These are phyloP conservation scores for Clarireedia sp. DNA, from an alignment of 2,329 filamentous ascomycete genomes.

Conservation along the genomic window DNA sequence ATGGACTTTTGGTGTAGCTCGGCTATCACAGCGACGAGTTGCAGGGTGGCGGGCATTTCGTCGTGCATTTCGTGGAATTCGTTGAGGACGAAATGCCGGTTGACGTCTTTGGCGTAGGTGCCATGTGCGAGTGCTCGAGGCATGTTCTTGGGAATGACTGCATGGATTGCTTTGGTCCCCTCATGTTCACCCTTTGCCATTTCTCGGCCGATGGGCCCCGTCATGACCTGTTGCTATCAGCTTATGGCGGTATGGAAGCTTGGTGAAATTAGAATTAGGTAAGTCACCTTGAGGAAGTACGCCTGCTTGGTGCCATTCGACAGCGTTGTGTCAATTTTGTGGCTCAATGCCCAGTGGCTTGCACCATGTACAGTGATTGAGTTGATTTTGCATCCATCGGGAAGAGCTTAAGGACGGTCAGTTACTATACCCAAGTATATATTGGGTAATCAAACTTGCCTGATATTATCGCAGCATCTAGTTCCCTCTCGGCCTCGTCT, in stretches of 20 bases:
- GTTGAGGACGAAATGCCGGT: constrained; percentile 23
- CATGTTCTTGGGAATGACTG: not conserved
- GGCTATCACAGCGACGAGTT: constrained; percentile 18
- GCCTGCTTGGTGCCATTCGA: not conserved
- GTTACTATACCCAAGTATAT: no score
- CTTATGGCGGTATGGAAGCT: not conserved
- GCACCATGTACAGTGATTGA: not conserved
- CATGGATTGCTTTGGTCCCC: not conserved
- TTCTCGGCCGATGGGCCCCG: not conserved
- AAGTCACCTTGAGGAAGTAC: not conserved
- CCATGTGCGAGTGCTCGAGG: not conserved
- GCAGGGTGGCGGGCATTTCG: constrained; percentile 19
- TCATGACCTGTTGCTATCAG: not conserved
- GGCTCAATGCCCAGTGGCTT: not conserved
- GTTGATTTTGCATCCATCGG: no score
- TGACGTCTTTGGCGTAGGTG: constrained; percentile 17
- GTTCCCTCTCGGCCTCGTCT: no score
- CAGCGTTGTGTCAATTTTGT: not conserved
- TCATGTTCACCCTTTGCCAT: not conserved
- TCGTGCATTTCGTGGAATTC: constrained; percentile 25
- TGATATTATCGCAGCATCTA: no score
- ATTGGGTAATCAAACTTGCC: no score
- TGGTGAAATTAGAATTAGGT: not conserved
- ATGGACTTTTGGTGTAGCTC: constrained; percentile 16
- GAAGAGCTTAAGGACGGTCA: no score